A percentile compares a stretch with the other conserved stretches of the same genome.
These are phyloP conservation scores for Luffa acutangula DNA, from an alignment of 306 rosid genomes.

Conservation along the genomic window DNA sequence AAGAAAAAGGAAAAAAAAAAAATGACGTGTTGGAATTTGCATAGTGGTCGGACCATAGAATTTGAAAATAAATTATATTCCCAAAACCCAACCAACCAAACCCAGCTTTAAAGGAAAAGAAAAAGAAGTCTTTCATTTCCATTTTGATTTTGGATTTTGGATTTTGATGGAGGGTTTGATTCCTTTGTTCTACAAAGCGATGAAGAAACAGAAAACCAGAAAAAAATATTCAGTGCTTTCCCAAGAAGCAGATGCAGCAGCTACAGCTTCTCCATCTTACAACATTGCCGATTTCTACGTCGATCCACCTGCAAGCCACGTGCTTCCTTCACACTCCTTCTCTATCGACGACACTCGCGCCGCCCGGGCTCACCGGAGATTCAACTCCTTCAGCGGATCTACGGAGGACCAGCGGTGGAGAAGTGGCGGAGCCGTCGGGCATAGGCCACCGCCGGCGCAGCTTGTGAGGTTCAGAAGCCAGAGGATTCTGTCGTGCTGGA, in stretches of 20 bases:
- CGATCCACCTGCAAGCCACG: not conserved
- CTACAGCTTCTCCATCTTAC: not conserved
- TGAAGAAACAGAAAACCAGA: slow-evolving; percentile 15
- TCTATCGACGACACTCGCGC: not conserved
- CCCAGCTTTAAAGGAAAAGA: not conserved
- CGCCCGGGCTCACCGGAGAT: not conserved
- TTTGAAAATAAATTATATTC: not conserved
- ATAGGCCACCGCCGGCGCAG: not conserved
- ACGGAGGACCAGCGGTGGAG: not conserved
- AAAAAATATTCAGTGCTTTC: slow-evolving; percentile 12
- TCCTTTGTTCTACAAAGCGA: slow-evolving; percentile 28
- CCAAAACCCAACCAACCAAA: not conserved
- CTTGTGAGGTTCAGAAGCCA: slow-evolving; percentile 9
- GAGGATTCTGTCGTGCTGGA: slow-evolving; percentile 7
- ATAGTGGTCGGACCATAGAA: not conserved
- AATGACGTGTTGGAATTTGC: not conserved
- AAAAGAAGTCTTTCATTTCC: not conserved
- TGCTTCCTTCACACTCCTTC: not conserved
- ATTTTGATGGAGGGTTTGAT: slow-evolving; percentile 24
- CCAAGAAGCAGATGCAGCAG: not conserved
- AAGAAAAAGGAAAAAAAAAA: not conserved
- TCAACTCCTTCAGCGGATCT: not conserved
- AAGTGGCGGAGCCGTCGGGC: not conserved
- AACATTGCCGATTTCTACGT: slow-evolving; percentile 12
- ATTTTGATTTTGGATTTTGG: no score